These are phyloP conservation scores for Blastobotrys illinoisensis DNA, from an alignment of 1,139 yeast genomes.

Conservation along the genomic window DNA sequence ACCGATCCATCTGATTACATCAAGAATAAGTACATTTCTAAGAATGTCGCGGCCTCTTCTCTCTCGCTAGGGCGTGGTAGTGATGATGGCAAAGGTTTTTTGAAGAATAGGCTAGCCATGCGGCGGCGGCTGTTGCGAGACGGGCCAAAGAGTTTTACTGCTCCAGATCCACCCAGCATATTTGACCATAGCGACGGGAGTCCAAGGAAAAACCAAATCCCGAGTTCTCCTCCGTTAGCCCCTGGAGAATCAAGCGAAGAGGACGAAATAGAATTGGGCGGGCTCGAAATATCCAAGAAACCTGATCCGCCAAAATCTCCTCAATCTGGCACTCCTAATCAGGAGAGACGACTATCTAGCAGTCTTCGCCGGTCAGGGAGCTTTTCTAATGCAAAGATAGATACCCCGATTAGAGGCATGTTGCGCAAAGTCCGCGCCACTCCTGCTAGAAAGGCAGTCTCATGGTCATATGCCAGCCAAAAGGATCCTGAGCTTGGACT, in stretches of 20 bases:
- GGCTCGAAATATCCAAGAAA: not conserved
- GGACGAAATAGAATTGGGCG: not conserved
- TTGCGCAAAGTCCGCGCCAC: not conserved
- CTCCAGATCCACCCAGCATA: not conserved
- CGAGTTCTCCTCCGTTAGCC: not conserved
- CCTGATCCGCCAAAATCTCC: not conserved
- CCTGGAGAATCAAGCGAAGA: not conserved
- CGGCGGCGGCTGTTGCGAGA: not conserved
- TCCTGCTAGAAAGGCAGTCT: not conserved
- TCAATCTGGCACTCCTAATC: not conserved
- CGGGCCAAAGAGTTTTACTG: not conserved
- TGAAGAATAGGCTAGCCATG: not conserved
- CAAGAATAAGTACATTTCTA: not conserved
- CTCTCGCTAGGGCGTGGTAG: not conserved
- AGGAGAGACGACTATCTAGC: not conserved
- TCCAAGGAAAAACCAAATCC: not conserved
- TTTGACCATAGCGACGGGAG: not conserved
- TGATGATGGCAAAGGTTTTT: not conserved
- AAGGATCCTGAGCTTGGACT: not conserved
- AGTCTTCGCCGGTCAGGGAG: not conserved
- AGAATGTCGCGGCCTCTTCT: not conserved
- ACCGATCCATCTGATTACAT: not conserved
- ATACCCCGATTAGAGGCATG: not conserved
- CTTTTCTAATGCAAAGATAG: not conserved
- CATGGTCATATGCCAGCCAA: not conserved